Conservation (phyloP, 345 rosid species). For the Cardamine chenopodiifolia region DNA sequence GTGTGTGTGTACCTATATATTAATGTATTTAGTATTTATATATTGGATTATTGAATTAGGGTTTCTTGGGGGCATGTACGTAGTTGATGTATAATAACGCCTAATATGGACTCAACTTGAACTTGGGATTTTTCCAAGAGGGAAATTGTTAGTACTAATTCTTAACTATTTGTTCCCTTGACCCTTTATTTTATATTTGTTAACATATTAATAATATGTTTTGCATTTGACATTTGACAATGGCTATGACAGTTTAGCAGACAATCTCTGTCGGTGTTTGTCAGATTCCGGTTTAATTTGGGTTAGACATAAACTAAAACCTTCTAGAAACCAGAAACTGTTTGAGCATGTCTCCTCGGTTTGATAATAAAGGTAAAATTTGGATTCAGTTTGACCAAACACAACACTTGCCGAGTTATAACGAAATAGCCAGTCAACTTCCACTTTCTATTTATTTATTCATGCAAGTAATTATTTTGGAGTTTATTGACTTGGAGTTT, state of each 20-base stretch:
- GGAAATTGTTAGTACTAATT: conserved; percentile 19
- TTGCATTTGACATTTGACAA: conserved; percentile 2
- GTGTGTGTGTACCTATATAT: background rate
- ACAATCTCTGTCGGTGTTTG: conserved; percentile 20
- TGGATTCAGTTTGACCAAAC: conserved; percentile 1
- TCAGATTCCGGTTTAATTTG: conserved; percentile 7
- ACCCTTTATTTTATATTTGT: background rate
- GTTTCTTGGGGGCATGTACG: background rate
- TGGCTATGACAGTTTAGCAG: conserved; percentile 26
- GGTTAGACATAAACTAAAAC: background rate
- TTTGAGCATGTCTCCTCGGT: background rate
- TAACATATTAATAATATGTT: conserved; percentile 11
- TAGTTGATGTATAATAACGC: conserved; percentile 15
- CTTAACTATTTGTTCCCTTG: conserved; percentile 7
- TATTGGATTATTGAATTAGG: background rate
- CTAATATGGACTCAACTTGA: conserved; percentile 29
- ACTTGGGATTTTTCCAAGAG: conserved; percentile 18
- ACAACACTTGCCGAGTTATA: background rate
- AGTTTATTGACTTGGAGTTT: conserved; percentile 3
- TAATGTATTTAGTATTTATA: background rate
- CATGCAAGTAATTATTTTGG: background rate
- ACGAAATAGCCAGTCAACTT: conserved; percentile 27
- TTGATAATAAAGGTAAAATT: conserved; percentile 1
- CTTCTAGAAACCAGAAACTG: background rate
- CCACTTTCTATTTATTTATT: background rate